A percentile compares a stretch with the other conserved stretches of the same genome.
phyloP scores from a whole-genome alignment of 352 stramenopile species.

The Pelagophyceae sp. region DNA sequence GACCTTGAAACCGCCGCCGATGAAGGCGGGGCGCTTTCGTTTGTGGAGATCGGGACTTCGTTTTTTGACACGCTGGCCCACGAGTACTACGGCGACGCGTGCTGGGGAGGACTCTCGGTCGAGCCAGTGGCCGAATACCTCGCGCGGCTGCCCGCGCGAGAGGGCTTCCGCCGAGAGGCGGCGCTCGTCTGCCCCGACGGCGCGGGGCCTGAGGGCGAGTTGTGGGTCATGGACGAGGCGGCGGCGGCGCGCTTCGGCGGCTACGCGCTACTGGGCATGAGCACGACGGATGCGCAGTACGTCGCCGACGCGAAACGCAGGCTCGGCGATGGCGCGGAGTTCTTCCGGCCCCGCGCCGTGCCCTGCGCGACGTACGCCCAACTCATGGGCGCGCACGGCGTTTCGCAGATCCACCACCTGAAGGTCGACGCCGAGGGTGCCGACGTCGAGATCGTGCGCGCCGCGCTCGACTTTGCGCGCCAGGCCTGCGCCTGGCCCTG shows the following conservation, averaged over 20 bases:
- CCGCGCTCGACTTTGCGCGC: background rate
- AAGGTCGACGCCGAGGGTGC: background rate
- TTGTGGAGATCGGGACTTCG: background rate
- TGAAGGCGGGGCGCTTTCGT: background rate
- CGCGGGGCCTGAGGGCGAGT: too few relatives aligned
- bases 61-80: background rate
- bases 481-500: background rate
- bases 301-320: too few relatives aligned
- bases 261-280: too few relatives aligned
- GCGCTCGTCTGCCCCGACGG: background rate
- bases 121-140: background rate
- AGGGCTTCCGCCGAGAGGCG: background rate
- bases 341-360: too few relatives aligned
- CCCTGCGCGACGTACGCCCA: background rate
- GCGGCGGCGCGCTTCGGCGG: background rate
- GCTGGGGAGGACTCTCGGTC: background rate
- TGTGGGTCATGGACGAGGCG: too few relatives aligned
- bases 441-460: background rate
- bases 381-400: background rate
- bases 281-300: too few relatives aligned
- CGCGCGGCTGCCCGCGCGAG: background rate
- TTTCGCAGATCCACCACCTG: background rate
- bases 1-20: too few relatives aligned
- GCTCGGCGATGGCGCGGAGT: too few relatives aligned
- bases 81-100: background rate